Percentiles rank a stretch among this genome's conserved stretches.
Conservation (phyloP, 768 basidiomycete species). For the Russula foetens region DNA sequence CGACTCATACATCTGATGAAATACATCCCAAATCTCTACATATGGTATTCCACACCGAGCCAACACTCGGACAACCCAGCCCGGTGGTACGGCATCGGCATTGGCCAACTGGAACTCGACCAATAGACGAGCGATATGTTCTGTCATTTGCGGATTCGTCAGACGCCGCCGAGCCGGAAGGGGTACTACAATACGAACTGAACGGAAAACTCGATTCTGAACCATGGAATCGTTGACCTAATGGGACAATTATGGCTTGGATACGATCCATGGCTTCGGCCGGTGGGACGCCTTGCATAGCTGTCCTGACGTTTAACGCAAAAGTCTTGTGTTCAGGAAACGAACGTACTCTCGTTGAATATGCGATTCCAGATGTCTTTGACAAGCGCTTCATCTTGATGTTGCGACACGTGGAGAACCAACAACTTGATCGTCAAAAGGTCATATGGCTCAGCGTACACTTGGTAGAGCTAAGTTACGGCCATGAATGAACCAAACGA, state of each 20-base stretch:
- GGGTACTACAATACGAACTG: conserved; percentile 46
- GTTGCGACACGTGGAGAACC: conserved; percentile 90
- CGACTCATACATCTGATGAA: conserved; percentile 65
- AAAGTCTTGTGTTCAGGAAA: not conserved
- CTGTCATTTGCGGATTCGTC: conserved; percentile 34
- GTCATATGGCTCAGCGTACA: conserved; percentile 82
- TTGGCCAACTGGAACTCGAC: conserved; percentile 64
- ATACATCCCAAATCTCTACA: conserved; percentile 75
- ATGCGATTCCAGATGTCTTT: conserved; percentile 85
- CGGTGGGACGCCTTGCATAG: conserved; percentile 47
- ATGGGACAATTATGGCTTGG: conserved; percentile 51
- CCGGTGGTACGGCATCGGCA: conserved; percentile 49
- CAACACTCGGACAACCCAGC: conserved; percentile 79
- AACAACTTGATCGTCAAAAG: conserved; percentile 78
- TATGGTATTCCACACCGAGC: conserved; percentile 76
- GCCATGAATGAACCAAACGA: conserved; percentile 1
- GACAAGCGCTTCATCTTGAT: conserved; percentile 75
- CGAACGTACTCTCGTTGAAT: conserved; percentile 61
- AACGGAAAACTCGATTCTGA: conserved; percentile 88
- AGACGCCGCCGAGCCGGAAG: not conserved
- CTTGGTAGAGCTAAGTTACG: conserved; percentile 64
- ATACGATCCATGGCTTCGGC: conserved; percentile 53
- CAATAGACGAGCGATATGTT: conserved; percentile 65
- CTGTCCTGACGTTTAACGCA: conserved; percentile 28
- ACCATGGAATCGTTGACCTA: conserved; percentile 84